Evolutionary conservation across 208 protist genomes (phyloP), one percentile per base, ranked within the genome.

Genomic region (Wallacemonas sp.): DNA sequence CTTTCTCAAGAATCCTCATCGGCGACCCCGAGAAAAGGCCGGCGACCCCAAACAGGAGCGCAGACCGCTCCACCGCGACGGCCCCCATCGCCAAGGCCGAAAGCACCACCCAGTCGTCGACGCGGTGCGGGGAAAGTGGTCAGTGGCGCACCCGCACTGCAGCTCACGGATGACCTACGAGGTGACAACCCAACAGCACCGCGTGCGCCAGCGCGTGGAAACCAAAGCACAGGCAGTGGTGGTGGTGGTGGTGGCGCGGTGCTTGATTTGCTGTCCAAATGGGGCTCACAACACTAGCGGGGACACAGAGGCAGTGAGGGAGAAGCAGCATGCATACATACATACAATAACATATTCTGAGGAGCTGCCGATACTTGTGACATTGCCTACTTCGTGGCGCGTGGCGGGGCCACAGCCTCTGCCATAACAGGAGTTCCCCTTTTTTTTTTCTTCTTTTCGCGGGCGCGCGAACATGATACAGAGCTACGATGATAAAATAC

Each of bases 211-310:
- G 34, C 21, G 39, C 33, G 19, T 11, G 42, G 42, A 14, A 49
- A 6, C 15, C 24, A 24, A 5, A 2, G 44, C 2, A 26, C 33
- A 8, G 27, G 22, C 12, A 28, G 28, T 11, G 36, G 4, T 15
- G 33, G 31, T 51, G 34, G 45, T 9, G n/a, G 53, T 15, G 66
- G 47, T 15, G 42, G 47, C 0, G 56, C 58, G 26, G 49, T 77
- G 54, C 64, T 75, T 19, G 49, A 71, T 41, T 44, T 82, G 46
- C 22, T 82, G n/a, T 70, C 77, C 26, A 77, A 78, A 42, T 82
- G 77, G 77, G 51, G 46, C n/a, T 54, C 46, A 33, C 46, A 54
- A 31, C 3, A 6, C 26, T 31, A 6, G 31, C n/a, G 17, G 44
- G 17, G 44, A 49, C 8, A 49, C 12, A 49, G 36, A 41, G 36